Base-by-base conservation (phyloP, 2,329 filamentous ascomycete genomes). In the Colletotrichum camelliae region DNA sequence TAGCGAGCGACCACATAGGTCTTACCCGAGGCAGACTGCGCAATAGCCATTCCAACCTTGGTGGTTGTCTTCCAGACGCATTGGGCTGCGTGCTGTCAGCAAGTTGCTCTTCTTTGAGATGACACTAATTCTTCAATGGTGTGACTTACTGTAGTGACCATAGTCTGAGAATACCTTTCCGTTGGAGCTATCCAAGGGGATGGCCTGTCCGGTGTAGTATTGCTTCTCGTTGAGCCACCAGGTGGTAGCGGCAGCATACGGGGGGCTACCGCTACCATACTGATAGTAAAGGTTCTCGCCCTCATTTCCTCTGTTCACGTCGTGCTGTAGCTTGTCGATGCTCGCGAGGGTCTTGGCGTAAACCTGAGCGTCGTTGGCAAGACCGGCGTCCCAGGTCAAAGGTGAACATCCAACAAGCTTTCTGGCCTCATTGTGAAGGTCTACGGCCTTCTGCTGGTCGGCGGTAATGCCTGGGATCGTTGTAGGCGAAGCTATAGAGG, bases 1-100 rank as follows among this genome's bases (percentile, higher is more conserved):
- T 84, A 84, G n/a, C 83, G 79, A 16, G 78, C 83, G 21, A 84
- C 83, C 0, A 80, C 80, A 62, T 80, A 84, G 2, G 75, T 68
- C n/a, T 33, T 81, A 0, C 83, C 83, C 15, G 81, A 80, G 18
- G 75, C 65, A 4, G 79, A 76, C n/a, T 67, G 79, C 0, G 79
- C 81, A 3, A 78, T 67, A 4, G 81, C 81, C n/a, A 85, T 80
- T 2, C 82, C 83, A 4, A 85, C 65, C 35, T 80, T 81, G 35
- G 71, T 81, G 5, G 82, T 81, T 0, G 58, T 33, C 58, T 79
- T 80, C 83, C 83, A 84, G 24, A 84, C 77, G 21, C 73, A 74
- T 66, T 84, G 81, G 24, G 83, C 64, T 72, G 12, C 7, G 21
- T 4, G 5, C 2, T n/a, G 16, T 43, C 10, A 27, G 12, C 13